These are phyloP conservation scores for Vitis hybrid DNA, from an alignment of 177 flowering plant genomes.

Conservation along the genomic window DNA sequence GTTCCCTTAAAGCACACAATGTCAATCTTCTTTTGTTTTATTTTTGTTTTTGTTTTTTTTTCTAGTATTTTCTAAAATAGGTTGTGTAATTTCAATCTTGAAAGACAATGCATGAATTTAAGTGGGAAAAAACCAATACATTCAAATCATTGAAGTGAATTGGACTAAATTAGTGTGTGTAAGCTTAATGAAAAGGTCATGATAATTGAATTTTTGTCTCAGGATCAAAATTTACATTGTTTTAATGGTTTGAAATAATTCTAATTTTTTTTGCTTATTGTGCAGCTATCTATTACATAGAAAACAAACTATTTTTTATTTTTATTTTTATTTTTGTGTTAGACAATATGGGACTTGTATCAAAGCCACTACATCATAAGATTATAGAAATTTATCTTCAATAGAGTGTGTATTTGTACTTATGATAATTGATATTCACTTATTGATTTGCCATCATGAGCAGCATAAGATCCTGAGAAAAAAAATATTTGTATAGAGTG, in stretches of 20 bases:
- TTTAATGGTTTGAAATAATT: background rate
- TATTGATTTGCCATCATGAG: conserved; percentile 30
- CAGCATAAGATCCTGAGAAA: no score
- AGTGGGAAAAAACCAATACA: no score
- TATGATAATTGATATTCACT: conserved; percentile 7
- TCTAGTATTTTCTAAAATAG: conserved; percentile 38
- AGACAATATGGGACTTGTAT: conserved; percentile 69
- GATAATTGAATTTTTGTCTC: background rate
- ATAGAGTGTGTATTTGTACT: conserved; percentile 3
- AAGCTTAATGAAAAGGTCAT: background rate
- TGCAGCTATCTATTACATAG: conserved; percentile 88
- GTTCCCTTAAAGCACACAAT: conserved; percentile 57
- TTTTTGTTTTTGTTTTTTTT: conserved; percentile 48
- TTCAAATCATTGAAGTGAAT: no score
- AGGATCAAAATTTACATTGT: background rate
- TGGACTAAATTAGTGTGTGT: background rate
- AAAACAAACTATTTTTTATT: conserved; percentile 53
- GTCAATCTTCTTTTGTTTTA: conserved; percentile 67
- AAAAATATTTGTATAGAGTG: no score
- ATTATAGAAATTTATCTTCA: conserved; percentile 5
- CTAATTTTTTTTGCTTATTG: conserved; percentile 4
- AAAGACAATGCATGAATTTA: no score
- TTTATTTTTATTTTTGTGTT: conserved; percentile 16
- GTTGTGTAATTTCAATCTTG: background rate
- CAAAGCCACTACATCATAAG: conserved; percentile 83